Conservation (phyloP, 1,139 yeast species). For the Yamadazyma mexicana region DNA sequence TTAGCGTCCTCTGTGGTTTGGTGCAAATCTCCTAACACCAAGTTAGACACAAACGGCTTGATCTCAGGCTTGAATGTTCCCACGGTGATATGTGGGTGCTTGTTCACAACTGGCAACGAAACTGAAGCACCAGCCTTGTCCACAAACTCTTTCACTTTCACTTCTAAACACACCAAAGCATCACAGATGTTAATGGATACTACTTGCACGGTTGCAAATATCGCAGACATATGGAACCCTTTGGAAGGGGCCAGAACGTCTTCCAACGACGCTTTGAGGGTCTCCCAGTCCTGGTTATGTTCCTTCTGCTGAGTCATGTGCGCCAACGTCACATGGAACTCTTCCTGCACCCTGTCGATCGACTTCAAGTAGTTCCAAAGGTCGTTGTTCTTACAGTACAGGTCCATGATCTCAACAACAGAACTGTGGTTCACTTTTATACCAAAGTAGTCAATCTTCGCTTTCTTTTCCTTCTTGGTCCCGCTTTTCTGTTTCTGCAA, state of each 20-base stretch:
- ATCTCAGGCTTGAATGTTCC: constrained; percentile 55
- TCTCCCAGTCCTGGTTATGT: constrained; percentile 25
- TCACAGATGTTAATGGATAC: constrained; percentile 35
- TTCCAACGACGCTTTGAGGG: constrained; percentile 15
- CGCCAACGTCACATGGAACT: constrained; percentile 77
- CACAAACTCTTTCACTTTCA: constrained; percentile 32
- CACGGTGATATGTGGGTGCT: constrained; percentile 70
- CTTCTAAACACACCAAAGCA: constrained; percentile 58
- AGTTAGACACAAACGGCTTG: constrained; percentile 44
- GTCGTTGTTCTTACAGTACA: constrained; percentile 13
- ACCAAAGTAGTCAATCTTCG: constrained; percentile 29
- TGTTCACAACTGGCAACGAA: constrained; percentile 38
- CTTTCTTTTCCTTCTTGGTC: constrained; percentile 12
- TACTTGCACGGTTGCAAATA: constrained; percentile 41
- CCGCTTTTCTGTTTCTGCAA: constrained; percentile 12
- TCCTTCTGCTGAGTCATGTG: constrained; percentile 44
- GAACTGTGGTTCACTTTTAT: constrained; percentile 18
- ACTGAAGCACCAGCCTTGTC: constrained; percentile 23
- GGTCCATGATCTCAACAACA: constrained; percentile 12
- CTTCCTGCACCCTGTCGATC: constrained; percentile 45
- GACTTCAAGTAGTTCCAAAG: constrained; percentile 32
- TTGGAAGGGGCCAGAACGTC: constrained; percentile 12
- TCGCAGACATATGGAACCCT: constrained; percentile 15
- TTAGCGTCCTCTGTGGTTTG: constrained; percentile 5
- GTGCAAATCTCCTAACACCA: constrained; percentile 18